Evolutionary conservation across 73 alveolate genomes (phyloP).

Genomic region (Paramecium primaurelia): DNA sequence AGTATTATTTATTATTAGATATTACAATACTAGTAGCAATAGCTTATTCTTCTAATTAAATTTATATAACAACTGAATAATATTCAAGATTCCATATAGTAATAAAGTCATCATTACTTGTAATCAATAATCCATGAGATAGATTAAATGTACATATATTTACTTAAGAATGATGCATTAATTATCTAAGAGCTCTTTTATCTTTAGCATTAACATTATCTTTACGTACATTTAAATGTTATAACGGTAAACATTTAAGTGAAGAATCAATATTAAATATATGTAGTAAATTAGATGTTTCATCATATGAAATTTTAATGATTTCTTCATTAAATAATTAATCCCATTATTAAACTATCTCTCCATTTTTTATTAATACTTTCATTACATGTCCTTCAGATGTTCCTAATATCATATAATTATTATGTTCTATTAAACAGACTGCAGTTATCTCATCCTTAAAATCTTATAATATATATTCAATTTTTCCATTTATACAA

Average conservation of each 20-base stretch:
- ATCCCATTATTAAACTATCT: not conserved
- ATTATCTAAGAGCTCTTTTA: not conserved
- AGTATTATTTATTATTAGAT: not conserved
- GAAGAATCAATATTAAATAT: not conserved
- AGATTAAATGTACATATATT: not conserved
- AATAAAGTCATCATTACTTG: not conserved
- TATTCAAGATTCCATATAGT: conserved; percentile 28
- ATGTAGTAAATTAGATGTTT: not conserved
- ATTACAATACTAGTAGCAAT: not conserved
- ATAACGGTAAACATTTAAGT: not conserved
- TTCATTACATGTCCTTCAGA: not conserved
- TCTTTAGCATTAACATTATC: not conserved
- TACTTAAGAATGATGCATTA: not conserved
- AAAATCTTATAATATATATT: conserved; percentile 8
- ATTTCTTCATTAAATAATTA: not conserved
- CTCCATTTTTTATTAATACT: not conserved
- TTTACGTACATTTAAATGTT: conserved; percentile 8
- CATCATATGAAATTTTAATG: not conserved
- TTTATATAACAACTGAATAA: not conserved
- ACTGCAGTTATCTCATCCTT: conserved; percentile 18
- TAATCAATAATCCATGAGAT: conserved; percentile 20
- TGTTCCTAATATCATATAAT: conserved; percentile 18
- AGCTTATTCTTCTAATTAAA: conserved; percentile 12
- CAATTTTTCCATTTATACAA: not conserved
- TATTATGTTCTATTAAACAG: not conserved